Percentiles rank a stretch among this genome's conserved stretches.
Evolutionary conservation across 805 yeast genomes (phyloP).

Genomic region (Zygosaccharomyces siamensis): DNA sequence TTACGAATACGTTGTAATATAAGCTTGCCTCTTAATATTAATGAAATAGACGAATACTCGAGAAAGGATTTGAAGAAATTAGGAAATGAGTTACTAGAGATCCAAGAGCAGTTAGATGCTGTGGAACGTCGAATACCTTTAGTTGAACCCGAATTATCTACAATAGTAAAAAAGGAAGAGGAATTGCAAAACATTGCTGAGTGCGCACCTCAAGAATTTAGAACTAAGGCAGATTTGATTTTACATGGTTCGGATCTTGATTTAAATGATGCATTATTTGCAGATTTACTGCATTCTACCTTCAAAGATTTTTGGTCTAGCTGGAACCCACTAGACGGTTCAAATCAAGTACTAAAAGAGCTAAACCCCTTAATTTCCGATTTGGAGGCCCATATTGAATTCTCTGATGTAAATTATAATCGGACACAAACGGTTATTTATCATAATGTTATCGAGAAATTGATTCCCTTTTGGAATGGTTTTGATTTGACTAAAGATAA

Average conservation of each 20-base stretch:
- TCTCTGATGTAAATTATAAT: constrained; percentile 15
- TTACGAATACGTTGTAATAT: constrained; percentile 1
- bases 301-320: neutral
- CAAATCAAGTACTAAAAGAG: constrained; percentile 3
- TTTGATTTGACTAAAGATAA: constrained; percentile 11
- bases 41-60: neutral
- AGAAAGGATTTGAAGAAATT: constrained; percentile 3
- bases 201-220: neutral
- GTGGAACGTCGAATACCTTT: constrained; percentile 8
- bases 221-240: constrained; percentile 5
- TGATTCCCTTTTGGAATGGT: constrained; percentile 10
- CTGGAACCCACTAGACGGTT: constrained; percentile 11
- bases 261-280: constrained; percentile 17
- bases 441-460: constrained; percentile 10
- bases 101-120: neutral
- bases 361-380: constrained; percentile 12
- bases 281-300: constrained; percentile 10
- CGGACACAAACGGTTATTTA: constrained; percentile 25
- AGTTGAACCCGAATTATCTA: constrained; percentile 6
- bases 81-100: neutral
- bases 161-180: constrained; percentile 5
- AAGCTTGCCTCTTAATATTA: constrained; percentile 3
- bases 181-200: constrained; percentile 4
- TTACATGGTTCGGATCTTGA: constrained; percentile 17
- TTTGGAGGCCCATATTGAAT: constrained; percentile 22